A percentile compares a stretch with the other conserved stretches of the same genome.
Conservation (phyloP, 2,329 filamentous ascomycete genomes). For the Esteya vermicola region DNA sequence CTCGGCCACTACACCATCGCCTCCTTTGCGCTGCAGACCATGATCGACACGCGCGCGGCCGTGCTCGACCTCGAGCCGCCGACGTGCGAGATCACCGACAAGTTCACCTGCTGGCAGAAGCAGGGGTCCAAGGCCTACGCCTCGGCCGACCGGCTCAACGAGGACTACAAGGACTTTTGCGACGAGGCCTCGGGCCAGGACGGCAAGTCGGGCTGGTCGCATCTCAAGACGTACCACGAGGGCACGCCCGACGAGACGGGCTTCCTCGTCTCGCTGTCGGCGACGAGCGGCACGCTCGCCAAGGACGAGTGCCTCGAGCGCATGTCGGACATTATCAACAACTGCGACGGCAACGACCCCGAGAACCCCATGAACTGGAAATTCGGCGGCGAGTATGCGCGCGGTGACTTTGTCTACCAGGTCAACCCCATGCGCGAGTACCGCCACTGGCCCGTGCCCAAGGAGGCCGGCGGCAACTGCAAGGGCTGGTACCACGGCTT, state of each 20-base stretch:
- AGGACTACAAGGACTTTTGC: slow-evolving; percentile 1
- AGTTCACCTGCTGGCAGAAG: slow-evolving; percentile 16
- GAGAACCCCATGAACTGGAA: slow-evolving; percentile 17
- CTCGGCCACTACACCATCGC: slow-evolving; percentile 16
- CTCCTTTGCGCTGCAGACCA: slow-evolving; percentile 13
- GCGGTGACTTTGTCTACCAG: slow-evolving; percentile 3
- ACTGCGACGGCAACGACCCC: slow-evolving; percentile 12
- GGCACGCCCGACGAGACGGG: slow-evolving; percentile 15
- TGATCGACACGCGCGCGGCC: slow-evolving; percentile 12
- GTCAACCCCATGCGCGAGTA: not conserved
- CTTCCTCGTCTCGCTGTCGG: slow-evolving; percentile 10
- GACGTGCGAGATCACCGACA: slow-evolving; percentile 7
- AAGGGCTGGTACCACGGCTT: slow-evolving; percentile 3
- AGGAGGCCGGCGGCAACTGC: slow-evolving; percentile 3
- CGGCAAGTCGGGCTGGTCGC: not conserved
- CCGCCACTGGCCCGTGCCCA: not conserved
- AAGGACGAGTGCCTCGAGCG: slow-evolving; percentile 11
- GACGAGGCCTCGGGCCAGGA: not conserved
- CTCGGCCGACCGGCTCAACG: slow-evolving; percentile 4
- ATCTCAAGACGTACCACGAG: slow-evolving; percentile 4
- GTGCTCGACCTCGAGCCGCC: slow-evolving; percentile 8
- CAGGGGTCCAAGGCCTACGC: slow-evolving; percentile 13
- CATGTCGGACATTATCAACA: slow-evolving; percentile 10
- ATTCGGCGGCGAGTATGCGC: slow-evolving; percentile 6
- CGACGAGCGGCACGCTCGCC: slow-evolving; percentile 6